Base-by-base conservation (phyloP, 2,329 filamentous ascomycete species). In the Alternaria brassicae region DNA sequence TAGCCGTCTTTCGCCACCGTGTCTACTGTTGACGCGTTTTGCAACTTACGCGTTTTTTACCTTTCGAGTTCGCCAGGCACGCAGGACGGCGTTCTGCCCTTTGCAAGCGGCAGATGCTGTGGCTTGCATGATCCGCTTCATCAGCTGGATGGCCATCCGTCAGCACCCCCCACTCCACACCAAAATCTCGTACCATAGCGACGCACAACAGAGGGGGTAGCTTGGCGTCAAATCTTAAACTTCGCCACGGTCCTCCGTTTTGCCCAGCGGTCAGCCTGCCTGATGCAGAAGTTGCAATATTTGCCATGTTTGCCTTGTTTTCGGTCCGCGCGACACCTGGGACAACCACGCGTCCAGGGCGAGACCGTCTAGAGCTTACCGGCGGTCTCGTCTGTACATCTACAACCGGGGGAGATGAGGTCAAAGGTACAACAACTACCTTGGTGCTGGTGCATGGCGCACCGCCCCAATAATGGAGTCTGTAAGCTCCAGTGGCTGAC, bases 171-270 rank as follows among this genome's bases (percentile, higher is more conserved):
- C n/a, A 27, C 4, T 5, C 21, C 23, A n/a, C 12, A 23, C 37
- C 19, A 12, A 40, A 21, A 30, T 7, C 32, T n/a, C 36, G 6
- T 25, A 40, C 17, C 25, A 41, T 34, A 36, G 36, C 30, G 17
- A 28, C 36, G 32, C 23, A 41, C 34, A 30, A 15, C 25, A 27
- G 25, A 27, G 25, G 4, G 7, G 4, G 25, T 27, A 4, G 25
- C 25, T 27, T 21, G n/a, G 37, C 37, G 36, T 40, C 25, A 13
- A 23, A 23, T 39, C 13, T 12, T 17, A 41, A 41, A 28, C 6
- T 41, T 52, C 15, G 49, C 49, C 49, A 52, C 49, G n/a, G 37
- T 41, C 37, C 25, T 41, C 37, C 36, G 25, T 25, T 32, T 36
- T 21, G 37, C 49, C 25, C 28, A 12, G 36, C 49, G 7, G 15